Base-by-base conservation (phyloP, 1,139 yeast species). In the Candida buenavistaensis region DNA sequence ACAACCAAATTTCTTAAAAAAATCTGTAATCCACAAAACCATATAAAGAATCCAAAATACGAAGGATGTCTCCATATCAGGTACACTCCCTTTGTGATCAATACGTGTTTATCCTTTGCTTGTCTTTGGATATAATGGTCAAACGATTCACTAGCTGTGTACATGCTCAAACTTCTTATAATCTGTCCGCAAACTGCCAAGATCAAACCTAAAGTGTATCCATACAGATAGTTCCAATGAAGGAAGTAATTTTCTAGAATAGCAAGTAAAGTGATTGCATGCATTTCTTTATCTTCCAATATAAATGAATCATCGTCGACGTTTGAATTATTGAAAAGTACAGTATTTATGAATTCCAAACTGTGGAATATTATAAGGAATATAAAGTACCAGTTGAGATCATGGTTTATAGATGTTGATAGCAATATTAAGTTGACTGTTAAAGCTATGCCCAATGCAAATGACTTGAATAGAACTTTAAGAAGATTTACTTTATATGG, bases 11-110 rank as follows among this genome's bases (percentile, higher is more conserved):
- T 92, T 32, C 78, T 63, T 39, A 90, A 59, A 44, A 82, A 51
- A 34, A 90, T 26, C 55, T 92, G 95, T 2, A 89, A 70, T 0
- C 97, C 97, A 3, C 90, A 50, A 17, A 94, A 92, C 97, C 97
- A 94, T 77, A 88, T 81, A 53, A 82, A 90, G 56, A 85, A 92
- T 1, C 97, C 98, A 38, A 80, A 75, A 59, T 92, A 92, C 33
- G 95, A 82, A 8, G 98, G 98, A 55, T 92, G 98, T 40, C 98
- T 71, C 7, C 77, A 61, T 13, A 62, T 44, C 1, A 67, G 42
- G 57, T 92, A 92, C 3, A 92, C 65, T 0, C 97, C 98, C 6
- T 61, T 47, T 0, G 87, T 85, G 8, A 92, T 80, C 30, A 92
- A 65, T 13, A 49, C 59, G 52, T 92, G 98, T 33, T 73, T 72